These are phyloP conservation scores for Claviceps arundinis DNA, from an alignment of 2,329 filamentous ascomycete species.

Conservation along the genomic window DNA sequence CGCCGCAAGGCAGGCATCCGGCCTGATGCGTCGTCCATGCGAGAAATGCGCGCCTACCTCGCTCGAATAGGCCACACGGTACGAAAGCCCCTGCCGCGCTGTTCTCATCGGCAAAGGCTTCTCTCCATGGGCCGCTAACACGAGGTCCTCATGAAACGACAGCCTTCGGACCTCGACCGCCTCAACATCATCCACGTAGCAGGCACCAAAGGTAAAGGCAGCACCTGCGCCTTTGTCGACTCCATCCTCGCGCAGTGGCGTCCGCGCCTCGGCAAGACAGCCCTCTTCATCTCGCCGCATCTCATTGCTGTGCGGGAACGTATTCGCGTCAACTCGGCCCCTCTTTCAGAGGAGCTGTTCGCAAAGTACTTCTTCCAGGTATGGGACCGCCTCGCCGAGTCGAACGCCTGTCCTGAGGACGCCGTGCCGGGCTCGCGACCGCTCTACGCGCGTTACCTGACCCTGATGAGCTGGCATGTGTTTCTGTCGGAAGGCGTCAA, in stretches of 20 bases:
- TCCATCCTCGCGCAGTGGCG: slow-evolving; percentile 46
- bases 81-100: slow-evolving; percentile 6
- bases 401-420: slow-evolving; percentile 19
- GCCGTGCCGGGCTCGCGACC: slow-evolving; percentile 30
- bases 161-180: slow-evolving; percentile 37
- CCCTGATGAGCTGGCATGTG: slow-evolving; percentile 52
- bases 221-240: slow-evolving; percentile 54
- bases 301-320: slow-evolving; percentile 54
- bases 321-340: slow-evolving; percentile 46
- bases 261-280: slow-evolving; percentile 31
- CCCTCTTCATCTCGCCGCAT: slow-evolving; percentile 58
- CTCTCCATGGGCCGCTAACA: too few species aligned
- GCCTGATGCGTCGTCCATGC: slow-evolving; percentile 56
- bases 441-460: slow-evolving; percentile 48
- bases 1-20: slow-evolving; percentile 60
- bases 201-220: slow-evolving; percentile 68
- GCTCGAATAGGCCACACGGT: slow-evolving; percentile 63
- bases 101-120: background rate
- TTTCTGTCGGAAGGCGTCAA: slow-evolving; percentile 52
- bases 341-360: slow-evolving; percentile 45
- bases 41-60: slow-evolving; percentile 70
- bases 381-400: slow-evolving; percentile 41
- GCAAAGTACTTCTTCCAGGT: slow-evolving; percentile 55
- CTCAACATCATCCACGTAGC: slow-evolving; percentile 58
- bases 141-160: background rate